Evolutionary conservation across 768 basidiomycete species (phyloP), one percentile per base, ranked within the genome.

Genomic region (Trametes maxima): DNA sequence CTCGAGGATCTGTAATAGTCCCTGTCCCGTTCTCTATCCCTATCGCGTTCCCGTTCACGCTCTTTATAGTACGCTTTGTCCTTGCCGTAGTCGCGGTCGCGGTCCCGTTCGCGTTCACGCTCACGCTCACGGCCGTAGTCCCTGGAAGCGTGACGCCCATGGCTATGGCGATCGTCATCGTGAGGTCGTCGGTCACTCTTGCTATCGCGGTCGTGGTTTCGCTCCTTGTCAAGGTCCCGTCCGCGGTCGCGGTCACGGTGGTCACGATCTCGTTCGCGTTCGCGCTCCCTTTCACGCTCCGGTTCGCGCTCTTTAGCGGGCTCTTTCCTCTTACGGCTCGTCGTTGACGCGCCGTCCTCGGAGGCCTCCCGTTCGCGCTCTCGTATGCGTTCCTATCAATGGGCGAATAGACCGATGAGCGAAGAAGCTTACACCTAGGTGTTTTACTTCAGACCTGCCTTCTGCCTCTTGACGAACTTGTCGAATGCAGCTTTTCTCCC

Each of bases 391-490:
- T 95, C 94, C 88, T 92, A 66, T 42, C 28, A 24, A 54, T 24
- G 36, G 14, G 40, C 22, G 44, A 21, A 50, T 33, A 53, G 37
- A 7, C 47, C 16, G 8, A 35, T 25, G 51, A 62, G 39, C 21
- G 25, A 35, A 42, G 14, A 28, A 57, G 54, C 43, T 54, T 42
- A 61, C 54, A 65, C 39, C 50, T 19, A 63, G 13, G 45, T 43
- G 17, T 44, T 39, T 8, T 21, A n/a, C 5, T 24, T 21, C 54
- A 33, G 59, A 66, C 72, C 40, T 57, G 91, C 94, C 83, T 94
- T 97, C 71, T 97, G 94, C 59, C 96, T 78, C 73, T 90, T 92
- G 53, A 95, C 80, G 71, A 87, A 96, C 75, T 95, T 98, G 17
- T 83, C 75, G 72, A 94, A 98, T 1, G 95, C 95, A 5, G 83